phyloP scores from a whole-genome alignment of 2,329 filamentous ascomycete species.

The Thermoascus crustaceus region DNA sequence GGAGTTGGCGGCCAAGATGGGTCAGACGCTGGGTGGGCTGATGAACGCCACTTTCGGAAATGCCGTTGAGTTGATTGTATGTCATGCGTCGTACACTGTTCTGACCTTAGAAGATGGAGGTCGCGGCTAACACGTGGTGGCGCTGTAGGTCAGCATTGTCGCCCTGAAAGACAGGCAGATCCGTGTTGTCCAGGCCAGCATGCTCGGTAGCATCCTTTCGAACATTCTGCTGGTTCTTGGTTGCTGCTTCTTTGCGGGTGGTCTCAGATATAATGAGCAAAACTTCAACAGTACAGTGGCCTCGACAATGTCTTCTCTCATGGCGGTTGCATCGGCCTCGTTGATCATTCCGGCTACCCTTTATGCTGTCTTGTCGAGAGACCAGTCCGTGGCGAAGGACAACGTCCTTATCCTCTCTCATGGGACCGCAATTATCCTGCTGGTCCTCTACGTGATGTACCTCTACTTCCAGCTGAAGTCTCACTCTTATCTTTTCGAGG shows the following conservation, averaged over 20 bases:
- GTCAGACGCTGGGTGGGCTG: constrained; percentile 54
- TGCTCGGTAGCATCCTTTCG: constrained; percentile 91
- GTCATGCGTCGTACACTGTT: constrained; percentile 50
- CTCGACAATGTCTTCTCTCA: constrained; percentile 55
- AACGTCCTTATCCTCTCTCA: constrained; percentile 66
- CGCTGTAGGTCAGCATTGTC: constrained; percentile 81
- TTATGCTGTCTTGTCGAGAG: constrained; percentile 53
- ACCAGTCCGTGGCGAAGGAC: constrained; percentile 29
- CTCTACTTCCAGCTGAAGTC: constrained; percentile 70
- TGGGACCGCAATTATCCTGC: constrained; percentile 66
- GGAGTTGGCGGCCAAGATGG: constrained; percentile 52
- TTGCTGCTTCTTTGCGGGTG: constrained; percentile 71
- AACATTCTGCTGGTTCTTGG: constrained; percentile 83
- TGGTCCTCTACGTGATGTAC: constrained; percentile 67
- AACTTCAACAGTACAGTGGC: constrained; percentile 44
- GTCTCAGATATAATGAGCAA: constrained; percentile 62
- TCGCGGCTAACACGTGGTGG: background rate
- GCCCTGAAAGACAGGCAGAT: constrained; percentile 80
- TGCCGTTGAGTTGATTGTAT: constrained; percentile 60
- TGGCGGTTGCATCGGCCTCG: constrained; percentile 68
- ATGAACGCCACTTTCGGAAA: constrained; percentile 61
- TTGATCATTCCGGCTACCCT: constrained; percentile 71
- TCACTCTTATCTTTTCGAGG: constrained; percentile 64
- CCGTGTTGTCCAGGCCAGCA: constrained; percentile 92
- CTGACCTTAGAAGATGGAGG: background rate